Percentiles rank a stretch among this genome's conserved stretches.
Evolutionary conservation across 768 basidiomycete genomes (phyloP).

Genomic region (Panaeolus cyanescens): DNA sequence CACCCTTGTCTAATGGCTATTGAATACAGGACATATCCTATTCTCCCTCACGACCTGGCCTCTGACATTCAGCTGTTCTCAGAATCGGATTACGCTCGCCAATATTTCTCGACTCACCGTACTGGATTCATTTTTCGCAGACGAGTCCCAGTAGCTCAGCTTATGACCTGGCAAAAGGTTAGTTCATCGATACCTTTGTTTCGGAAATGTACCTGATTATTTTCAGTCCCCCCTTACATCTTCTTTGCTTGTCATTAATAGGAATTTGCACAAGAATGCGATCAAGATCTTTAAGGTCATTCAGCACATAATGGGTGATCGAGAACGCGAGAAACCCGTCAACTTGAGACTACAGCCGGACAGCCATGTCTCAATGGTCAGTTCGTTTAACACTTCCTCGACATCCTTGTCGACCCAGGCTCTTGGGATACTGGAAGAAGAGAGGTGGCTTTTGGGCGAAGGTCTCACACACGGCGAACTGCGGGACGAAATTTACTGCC

Average conservation of each 20-base stretch:
- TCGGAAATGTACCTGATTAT: conserved; percentile 5
- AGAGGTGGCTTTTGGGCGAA: conserved; percentile 82
- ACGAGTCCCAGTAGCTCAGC: conserved; percentile 77
- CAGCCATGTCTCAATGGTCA: conserved; percentile 42
- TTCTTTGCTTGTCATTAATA: conserved; percentile 74
- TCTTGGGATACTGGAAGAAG: conserved; percentile 70
- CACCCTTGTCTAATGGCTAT: conserved; percentile 1
- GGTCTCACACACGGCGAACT: conserved; percentile 82
- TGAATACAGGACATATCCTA: conserved; percentile 63
- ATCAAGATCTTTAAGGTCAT: conserved; percentile 87
- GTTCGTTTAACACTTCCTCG: conserved; percentile 47
- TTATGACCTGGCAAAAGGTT: conserved; percentile 93
- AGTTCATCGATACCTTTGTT: background rate
- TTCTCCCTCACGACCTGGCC: conserved; percentile 78
- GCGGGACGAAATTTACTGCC: conserved; percentile 92
- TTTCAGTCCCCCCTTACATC: conserved; percentile 61
- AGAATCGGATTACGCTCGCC: conserved; percentile 80
- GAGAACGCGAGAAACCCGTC: conserved; percentile 69
- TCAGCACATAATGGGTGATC: conserved; percentile 93
- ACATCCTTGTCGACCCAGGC: conserved; percentile 40
- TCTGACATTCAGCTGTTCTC: conserved; percentile 88
- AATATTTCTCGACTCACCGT: conserved; percentile 90
- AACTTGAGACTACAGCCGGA: conserved; percentile 50
- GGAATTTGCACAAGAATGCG: conserved; percentile 71
- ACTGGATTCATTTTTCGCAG: conserved; percentile 86